Base-by-base conservation (phyloP, 768 basidiomycete species). In the Wakefieldia striispora region DNA sequence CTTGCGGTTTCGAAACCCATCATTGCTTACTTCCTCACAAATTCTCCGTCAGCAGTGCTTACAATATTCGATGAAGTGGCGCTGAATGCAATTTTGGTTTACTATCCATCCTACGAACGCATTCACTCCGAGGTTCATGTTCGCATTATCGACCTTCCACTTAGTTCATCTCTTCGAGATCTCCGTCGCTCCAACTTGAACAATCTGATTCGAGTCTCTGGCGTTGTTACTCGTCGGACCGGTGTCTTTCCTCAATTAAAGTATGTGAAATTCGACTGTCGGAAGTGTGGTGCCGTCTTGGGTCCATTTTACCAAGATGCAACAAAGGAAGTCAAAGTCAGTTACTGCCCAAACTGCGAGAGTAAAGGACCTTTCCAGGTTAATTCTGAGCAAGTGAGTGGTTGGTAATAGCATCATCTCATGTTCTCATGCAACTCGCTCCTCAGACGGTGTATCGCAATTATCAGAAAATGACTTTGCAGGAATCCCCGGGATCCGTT, bases 171-270 rank as follows among this genome's bases (percentile, higher is more conserved):
- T 6, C 80, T 99, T 31, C 91, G 97, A 43, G 95, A 98, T 62
- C 83, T 99, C 31, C 87, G 97, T 23, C 86, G 97, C 41, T 79
- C 82, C 35, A 88, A 98, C 63, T 78, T 98, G 42, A 97, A 98
- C 74, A 93, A 90, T 56, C 86, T 99, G 37, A 94, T 99, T 27
- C 88, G 97, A 33, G 89, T 99, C 7, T 83, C 87, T 8, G 97
- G 97, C 12, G 97, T 99, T 16, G 97, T 99, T 39, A 99, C 97
- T 1, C 77, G 97, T 50, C 80, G 97, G 34, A 92, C 86, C 9
- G 95, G 97, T 10, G 95, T 99, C 10, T 98, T 98, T 70, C 97
- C 97, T n/a, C 97, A 99, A 68, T 75, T 99, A 51, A 98, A 99
- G 73, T 97, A 97, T 63, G 95, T 99, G 68, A 98, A 97, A 67